Conservation (phyloP, 495 filamentous ascomycete genomes). For the Penicillium manginii region DNA sequence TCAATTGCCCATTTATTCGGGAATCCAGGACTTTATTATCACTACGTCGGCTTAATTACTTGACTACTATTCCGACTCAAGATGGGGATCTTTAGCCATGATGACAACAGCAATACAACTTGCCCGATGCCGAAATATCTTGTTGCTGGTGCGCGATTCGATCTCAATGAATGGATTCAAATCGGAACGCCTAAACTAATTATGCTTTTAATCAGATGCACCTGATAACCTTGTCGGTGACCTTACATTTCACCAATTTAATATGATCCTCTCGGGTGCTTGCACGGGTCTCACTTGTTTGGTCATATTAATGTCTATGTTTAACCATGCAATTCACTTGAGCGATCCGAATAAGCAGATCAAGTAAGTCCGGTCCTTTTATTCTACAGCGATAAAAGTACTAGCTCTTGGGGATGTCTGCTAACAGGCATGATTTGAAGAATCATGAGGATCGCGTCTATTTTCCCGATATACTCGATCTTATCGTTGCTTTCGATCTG, state of each 20-base stretch:
- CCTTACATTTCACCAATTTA: conserved; percentile 30
- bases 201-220: conserved; percentile 6
- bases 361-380: conserved; percentile 24
- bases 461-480: conserved; percentile 33
- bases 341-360: conserved; percentile 35
- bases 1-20: background rate
- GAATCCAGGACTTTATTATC: background rate
- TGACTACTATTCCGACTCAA: background rate
- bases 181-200: background rate
- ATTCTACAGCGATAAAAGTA: background rate
- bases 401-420: too few relatives aligned
- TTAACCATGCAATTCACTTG: conserved; percentile 28
- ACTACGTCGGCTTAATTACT: background rate
- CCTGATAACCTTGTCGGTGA: conserved; percentile 19
- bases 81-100: background rate
- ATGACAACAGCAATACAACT: conserved; percentile 4
- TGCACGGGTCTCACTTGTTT: conserved; percentile 26
- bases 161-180: background rate
- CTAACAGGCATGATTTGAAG: conserved; percentile 11
- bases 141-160: background rate
- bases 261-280: conserved; percentile 31
- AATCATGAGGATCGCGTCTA: conserved; percentile 29
- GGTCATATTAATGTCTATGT: conserved; percentile 24
- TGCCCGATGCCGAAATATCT: conserved; percentile 16
- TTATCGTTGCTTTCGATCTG: conserved; percentile 31